phyloP scores from a whole-genome alignment of 805 yeast species.

The Starmerella stigmatis region DNA sequence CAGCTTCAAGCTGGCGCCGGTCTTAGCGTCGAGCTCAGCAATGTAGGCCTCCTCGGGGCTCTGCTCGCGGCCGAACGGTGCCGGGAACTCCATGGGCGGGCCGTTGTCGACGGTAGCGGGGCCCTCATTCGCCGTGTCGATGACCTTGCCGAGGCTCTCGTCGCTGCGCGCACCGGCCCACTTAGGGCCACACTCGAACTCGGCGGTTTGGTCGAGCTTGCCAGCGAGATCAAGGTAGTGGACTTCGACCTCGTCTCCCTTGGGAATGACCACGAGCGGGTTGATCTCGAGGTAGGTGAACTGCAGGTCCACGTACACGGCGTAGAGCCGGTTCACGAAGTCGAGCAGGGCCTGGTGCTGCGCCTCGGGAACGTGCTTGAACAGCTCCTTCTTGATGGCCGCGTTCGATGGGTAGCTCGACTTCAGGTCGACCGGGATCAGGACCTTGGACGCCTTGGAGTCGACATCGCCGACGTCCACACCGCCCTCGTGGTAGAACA shows the following conservation, averaged over 20 bases:
- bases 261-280: slow-evolving; percentile 38
- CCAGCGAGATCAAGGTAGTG: slow-evolving; percentile 41
- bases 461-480: slow-evolving; percentile 42
- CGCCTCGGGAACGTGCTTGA: slow-evolving; percentile 33
- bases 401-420: slow-evolving; percentile 35
- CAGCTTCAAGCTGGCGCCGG: slow-evolving; percentile 39
- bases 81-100: slow-evolving; percentile 42
- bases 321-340: slow-evolving; percentile 39
- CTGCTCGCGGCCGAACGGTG: slow-evolving; percentile 40
- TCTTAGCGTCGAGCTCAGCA: slow-evolving; percentile 40
- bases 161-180: slow-evolving; percentile 41
- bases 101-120: slow-evolving; percentile 35
- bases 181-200: slow-evolving; percentile 41
- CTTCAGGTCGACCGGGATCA: slow-evolving; percentile 37
- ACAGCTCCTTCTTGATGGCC: slow-evolving; percentile 29
- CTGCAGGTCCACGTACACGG: slow-evolving; percentile 39
- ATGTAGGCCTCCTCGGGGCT: slow-evolving; percentile 39
- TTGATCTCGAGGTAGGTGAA: slow-evolving; percentile 40
- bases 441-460: slow-evolving; percentile 36
- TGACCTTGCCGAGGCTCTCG: slow-evolving; percentile 32
- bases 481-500: slow-evolving; percentile 41
- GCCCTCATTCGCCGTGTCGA: slow-evolving; percentile 20
- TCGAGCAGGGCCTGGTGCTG: slow-evolving; percentile 36
- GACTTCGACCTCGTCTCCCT: slow-evolving; percentile 33
- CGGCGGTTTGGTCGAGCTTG: slow-evolving; percentile 41